Base-by-base conservation (phyloP, 108 stramenopile species). In the Mayamaea pseudoterrestris region DNA sequence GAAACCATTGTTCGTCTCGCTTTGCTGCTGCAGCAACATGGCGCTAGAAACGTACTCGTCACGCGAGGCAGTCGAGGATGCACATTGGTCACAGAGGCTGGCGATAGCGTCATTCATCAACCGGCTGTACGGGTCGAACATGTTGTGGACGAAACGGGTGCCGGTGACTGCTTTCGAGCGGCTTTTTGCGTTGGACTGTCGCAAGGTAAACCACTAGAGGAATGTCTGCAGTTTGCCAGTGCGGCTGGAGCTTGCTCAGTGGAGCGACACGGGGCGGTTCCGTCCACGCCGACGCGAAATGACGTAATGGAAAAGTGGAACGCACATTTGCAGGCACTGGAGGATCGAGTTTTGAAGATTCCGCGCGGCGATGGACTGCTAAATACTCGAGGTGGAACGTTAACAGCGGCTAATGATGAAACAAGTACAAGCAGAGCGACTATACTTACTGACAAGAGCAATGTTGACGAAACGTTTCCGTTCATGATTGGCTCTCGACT, bases 131-230 rank as follows among this genome's bases (percentile, higher is more conserved):
- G 27, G 6, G 47, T 74, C 0, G 60, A 52, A n/a, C 12, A 46
- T 3, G 81, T 80, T 0, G 68, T 84, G 7, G 88, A 90, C 47
- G 83, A 82, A 59, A 84, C 88, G 3, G 83, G 80, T 2, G 83
- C 88, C 0, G 88, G 88, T 3, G 88, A 90, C 53, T 82, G 80
- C 35, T 90, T 68, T 52, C 78, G 88, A 30, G 83, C 88, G 25
- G 88, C 66, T 4, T 83, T 90, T 66, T 73, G 68, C n/a, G 82
- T 81, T 13, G 81, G 79, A 14, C 26, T 80, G 11, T 43, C 70
- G 11, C 76, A 81, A 46, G 53, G 75, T 0, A 27, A 55, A 0
- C 27, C 41, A 27, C 22, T 68, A 35, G 30, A 47, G 25, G 27
- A 59, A 42, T 69, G 68, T 27, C 70, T 90, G 80, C 29, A 58